Evolutionary conservation across 306 rosid genomes (phyloP), one percentile per base, ranked within the genome.

Genomic region (Cicer judaicum): DNA sequence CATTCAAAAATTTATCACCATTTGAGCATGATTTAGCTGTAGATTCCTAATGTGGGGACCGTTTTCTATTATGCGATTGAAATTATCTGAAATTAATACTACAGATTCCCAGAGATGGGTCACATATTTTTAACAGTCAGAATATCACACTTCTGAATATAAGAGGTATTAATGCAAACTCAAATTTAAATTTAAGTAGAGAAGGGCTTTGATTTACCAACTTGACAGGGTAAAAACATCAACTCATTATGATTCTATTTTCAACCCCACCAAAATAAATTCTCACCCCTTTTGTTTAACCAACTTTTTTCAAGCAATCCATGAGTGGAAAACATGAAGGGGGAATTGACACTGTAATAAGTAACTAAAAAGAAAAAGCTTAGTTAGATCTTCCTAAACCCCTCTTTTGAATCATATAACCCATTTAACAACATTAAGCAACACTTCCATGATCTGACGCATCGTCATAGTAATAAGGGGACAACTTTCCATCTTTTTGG

Each of bases 381-480:
- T 46, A 2, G 16, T 64, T 46, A 2, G 16, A 61, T 74, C 70
- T 29, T 12, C 46, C 16, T 61, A 21, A 42, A 11, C 55, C 19
- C 43, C 72, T 13, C 4, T 61, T 46, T 36, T 53, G 38, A 62
- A 63, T 42, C 9, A 79, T 56, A 40, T 8, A 21, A 53, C 8
- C 48, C 9, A 40, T 44, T 44, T 53, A 46, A 64, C 59, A 49
- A 62, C 73, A 75, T 29, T 80, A 92, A 38, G 88, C 91, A 39
- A 89, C 86, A 67, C 91, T 92, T 72, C 93, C 93, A 43, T 81
- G 89, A 83, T 89, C 90, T 21, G 93, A 86, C 18, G 70, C 85
- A 67, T 89, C 91, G 6, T 89, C 91, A 40, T 85, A 86, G 78
- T 86, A 89, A 74, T 89, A 89, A 15, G 93, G 93, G 5, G 93